A percentile compares a stretch with the other conserved stretches of the same genome.
Conservation (phyloP, 108 stramenopile genomes). For the Cyclostephanos invisitatus region DNA sequence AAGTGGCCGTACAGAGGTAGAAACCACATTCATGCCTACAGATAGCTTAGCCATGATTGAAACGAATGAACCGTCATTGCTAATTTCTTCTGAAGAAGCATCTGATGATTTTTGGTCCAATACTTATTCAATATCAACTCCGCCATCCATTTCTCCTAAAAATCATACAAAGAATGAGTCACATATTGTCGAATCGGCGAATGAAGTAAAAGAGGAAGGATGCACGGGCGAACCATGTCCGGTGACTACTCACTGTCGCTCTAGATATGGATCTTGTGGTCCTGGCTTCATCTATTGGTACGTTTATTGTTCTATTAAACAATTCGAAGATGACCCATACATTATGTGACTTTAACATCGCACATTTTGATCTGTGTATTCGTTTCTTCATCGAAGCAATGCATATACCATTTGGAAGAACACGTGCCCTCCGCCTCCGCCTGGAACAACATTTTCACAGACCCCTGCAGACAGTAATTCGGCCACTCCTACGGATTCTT, state of each 20-base stretch:
- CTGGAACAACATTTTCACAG: background rate
- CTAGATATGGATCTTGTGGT: slow-evolving; percentile 35
- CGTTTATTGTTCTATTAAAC: background rate
- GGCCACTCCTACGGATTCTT: background rate
- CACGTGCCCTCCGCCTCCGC: slow-evolving; percentile 5
- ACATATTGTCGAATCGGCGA: background rate
- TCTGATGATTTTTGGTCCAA: background rate
- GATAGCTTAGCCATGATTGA: background rate
- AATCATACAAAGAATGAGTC: background rate
- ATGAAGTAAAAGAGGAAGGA: background rate
- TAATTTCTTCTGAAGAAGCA: background rate
- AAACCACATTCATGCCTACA: background rate
- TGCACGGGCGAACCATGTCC: slow-evolving; percentile 41
- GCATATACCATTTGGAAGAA: slow-evolving; percentile 4
- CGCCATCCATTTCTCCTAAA: background rate
- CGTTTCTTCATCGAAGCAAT: background rate
- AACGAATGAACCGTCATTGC: background rate
- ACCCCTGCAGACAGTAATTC: background rate
- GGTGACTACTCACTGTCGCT: slow-evolving; percentile 27
- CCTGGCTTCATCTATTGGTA: slow-evolving; percentile 45
- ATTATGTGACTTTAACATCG: background rate
- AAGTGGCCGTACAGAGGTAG: background rate
- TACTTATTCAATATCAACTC: background rate
- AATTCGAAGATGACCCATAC: background rate
- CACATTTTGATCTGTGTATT: background rate